Base-by-base conservation (phyloP, 2,329 filamentous ascomycete genomes). In the Pseudovirgaria hyperparasitica region DNA sequence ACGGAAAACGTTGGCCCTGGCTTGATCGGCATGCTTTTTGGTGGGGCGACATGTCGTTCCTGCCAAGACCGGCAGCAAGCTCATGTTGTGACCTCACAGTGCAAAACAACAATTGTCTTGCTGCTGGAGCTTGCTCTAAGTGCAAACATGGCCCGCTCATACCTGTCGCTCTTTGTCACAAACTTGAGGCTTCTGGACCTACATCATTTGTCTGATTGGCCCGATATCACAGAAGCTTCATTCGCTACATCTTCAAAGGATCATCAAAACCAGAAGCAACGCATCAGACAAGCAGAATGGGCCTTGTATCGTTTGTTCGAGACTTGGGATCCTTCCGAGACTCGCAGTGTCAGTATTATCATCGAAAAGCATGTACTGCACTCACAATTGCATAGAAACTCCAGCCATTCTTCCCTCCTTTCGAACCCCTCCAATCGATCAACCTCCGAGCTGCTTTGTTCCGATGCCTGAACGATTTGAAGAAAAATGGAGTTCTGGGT, bases 281-380 rank as follows among this genome's bases (percentile, higher is more conserved):
- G 87, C 28, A 75, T 92, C 19, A 74, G 81, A 41, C 73, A 73
- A 33, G 72, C 86, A 19, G 90, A 98, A 60, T 96, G 87, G 84
- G 73, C 78, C 1, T 61, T 96, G n/a, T 93, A 80, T 52, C 76
- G 82, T 27, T 67, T 98, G 9, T 93, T 93, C 51, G 65, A 69
- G 19, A 58, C 92, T 3, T 94, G 84, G 78, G 81, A 94, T 46
- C 69, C 72, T 0, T 70, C 77, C 8, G 78, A 82, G 42, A 71
- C 85, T 11, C 68, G 70, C 36, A 76, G 77, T 58, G 82, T 84
- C 63, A 21, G 60, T 27, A 23, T 28, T 12, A n/a, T 23, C n/a
- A 16, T 28, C 5, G 21, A 36, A 37, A 28, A 17, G n/a, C 6
- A 22, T 30, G 37, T 16, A 41, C 19, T 34, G 20, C n/a, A 33